Percentiles rank a stretch among this genome's conserved stretches.
These are phyloP conservation scores for Malassezia sympodialis DNA, from an alignment of 1,284 basidiomycete species.

Conservation along the genomic window DNA sequence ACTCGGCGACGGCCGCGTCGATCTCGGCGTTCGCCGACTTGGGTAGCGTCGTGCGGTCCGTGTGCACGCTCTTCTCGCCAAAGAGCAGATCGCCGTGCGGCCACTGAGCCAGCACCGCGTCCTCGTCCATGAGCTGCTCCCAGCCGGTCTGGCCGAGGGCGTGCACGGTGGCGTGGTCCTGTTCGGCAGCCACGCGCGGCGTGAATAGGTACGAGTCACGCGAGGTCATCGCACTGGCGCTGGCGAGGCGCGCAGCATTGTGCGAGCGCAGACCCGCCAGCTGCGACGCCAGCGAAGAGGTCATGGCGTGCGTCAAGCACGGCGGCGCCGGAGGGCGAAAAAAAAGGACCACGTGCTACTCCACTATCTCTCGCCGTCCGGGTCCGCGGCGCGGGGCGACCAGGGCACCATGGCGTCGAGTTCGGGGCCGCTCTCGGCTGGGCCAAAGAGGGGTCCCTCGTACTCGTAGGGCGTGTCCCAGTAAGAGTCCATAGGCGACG, in stretches of 20 bases:
- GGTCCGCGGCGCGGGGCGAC: not conserved
- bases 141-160: slow-evolving; percentile 73
- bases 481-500: not conserved
- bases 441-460: not conserved
- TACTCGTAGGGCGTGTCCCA: not conserved
- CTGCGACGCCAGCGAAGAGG: slow-evolving; percentile 71
- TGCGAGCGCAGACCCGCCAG: slow-evolving; percentile 69
- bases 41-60: slow-evolving; percentile 72
- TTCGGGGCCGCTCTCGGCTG: not conserved
- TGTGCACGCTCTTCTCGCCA: slow-evolving; percentile 63
- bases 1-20: slow-evolving; percentile 57
- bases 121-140: slow-evolving; percentile 54
- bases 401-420: not conserved
- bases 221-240: slow-evolving; percentile 56
- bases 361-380: not conserved
- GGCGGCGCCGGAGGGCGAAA: not conserved
- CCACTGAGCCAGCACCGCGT: slow-evolving; percentile 27
- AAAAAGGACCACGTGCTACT: not conserved
- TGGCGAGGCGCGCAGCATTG: slow-evolving; percentile 65
- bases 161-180: slow-evolving; percentile 66
- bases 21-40: slow-evolving; percentile 59
- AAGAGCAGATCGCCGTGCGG: slow-evolving; percentile 62
- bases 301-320: slow-evolving; percentile 50
- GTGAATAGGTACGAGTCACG: slow-evolving; percentile 69
- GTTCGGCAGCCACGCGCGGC: slow-evolving; percentile 34